These are phyloP conservation scores for Parietaria judaica DNA, from an alignment of 306 rosid genomes.

Conservation along the genomic window DNA sequence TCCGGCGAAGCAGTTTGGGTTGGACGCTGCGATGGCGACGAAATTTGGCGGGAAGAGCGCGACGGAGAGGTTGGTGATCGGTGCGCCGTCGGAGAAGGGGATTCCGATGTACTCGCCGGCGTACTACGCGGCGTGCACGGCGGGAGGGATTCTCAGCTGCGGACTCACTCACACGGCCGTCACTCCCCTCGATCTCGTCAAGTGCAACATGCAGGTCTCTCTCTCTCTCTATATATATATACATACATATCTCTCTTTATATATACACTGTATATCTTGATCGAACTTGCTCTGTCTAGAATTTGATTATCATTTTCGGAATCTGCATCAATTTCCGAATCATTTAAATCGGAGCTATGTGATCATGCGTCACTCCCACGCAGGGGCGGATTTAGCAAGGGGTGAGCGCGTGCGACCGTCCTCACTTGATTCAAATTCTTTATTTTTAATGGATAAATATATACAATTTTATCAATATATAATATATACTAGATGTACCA, in stretches of 20 bases:
- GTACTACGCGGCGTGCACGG: slow-evolving; percentile 47
- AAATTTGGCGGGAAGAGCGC: background rate
- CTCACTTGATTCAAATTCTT: too few species aligned
- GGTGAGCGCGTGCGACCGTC: too few species aligned
- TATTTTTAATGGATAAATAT: too few species aligned
- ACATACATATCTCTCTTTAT: background rate
- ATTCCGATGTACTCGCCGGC: slow-evolving; percentile 51
- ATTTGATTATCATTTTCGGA: background rate
- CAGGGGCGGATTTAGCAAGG: too few species aligned
- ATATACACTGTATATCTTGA: too few species aligned
- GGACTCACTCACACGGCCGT: slow-evolving; percentile 64
- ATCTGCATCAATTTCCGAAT: too few species aligned
- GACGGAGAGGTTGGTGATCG: slow-evolving; percentile 24
- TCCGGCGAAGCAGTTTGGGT: slow-evolving; percentile 19
- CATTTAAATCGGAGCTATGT: too few species aligned
- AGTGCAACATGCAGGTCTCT: slow-evolving; percentile 85
- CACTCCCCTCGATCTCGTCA: slow-evolving; percentile 75
- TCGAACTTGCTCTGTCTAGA: background rate
- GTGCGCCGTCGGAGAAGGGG: slow-evolving; percentile 43
- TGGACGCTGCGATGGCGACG: slow-evolving; percentile 16
- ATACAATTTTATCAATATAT: too few species aligned
- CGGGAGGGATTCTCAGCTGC: slow-evolving; percentile 46
- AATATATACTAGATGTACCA: too few species aligned
- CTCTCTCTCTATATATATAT: background rate
- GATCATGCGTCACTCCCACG: too few species aligned